Conservation (phyloP, 163 green algal genomes). For the Chloroidium sp. region DNA sequence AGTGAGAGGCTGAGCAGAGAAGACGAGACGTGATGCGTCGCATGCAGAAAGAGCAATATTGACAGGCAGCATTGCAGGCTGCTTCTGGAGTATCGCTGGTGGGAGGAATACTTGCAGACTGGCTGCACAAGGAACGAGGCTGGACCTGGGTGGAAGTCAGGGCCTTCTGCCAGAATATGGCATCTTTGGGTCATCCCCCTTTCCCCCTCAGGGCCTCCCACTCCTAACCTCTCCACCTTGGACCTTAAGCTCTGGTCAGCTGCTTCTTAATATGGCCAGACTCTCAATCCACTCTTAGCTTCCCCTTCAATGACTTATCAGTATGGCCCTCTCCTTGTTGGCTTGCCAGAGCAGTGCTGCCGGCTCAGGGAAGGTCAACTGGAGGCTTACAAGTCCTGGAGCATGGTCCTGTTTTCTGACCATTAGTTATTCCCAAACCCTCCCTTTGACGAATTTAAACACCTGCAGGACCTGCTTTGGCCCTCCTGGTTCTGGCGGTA, state of each 20-base stretch:
- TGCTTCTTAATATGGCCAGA: background rate
- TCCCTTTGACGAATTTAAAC: background rate
- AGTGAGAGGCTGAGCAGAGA: too few species aligned
- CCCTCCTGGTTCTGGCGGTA: constrained; percentile 34
- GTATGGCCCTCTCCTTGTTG: too few species aligned
- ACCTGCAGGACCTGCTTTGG: constrained; percentile 16
- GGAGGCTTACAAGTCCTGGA: too few species aligned
- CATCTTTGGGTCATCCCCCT: constrained; percentile 19
- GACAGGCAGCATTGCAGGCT: background rate
- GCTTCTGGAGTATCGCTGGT: constrained; percentile 23
- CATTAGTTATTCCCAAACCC: too few species aligned
- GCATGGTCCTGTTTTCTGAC: too few species aligned
- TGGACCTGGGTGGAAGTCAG: constrained; percentile 23
- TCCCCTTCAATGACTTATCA: too few species aligned
- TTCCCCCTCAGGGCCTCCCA: background rate
- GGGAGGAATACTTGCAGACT: constrained; percentile 35
- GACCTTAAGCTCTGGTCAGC: too few species aligned
- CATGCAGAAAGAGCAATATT: too few species aligned
- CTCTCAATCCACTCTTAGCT: too few species aligned
- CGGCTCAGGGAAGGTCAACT: too few species aligned
- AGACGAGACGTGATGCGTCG: too few species aligned
- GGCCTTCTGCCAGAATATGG: constrained; percentile 30
- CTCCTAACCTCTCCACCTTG: background rate
- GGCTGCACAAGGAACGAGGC: constrained; percentile 11
- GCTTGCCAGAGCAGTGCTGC: too few species aligned